Base-by-base conservation (phyloP, 2,329 filamentous ascomycete genomes). In the Rhynchosporium agropyri region DNA sequence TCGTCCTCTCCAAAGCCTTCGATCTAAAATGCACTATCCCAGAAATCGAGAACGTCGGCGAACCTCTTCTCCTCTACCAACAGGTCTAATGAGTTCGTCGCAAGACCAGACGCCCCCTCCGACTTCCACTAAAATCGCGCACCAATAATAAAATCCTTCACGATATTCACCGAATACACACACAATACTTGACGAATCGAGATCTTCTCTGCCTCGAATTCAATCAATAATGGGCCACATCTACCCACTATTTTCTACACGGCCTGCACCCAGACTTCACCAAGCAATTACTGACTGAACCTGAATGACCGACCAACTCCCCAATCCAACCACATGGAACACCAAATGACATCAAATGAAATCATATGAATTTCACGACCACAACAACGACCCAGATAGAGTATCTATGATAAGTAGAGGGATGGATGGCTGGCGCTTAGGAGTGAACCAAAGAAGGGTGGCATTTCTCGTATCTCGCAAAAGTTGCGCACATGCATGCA, bases 1-100 rank as follows among this genome's bases (percentile, higher is more conserved):
- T 99, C 72, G 95, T 99, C 63, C 84, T 99, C 29, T 97, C 94
- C 68, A 99, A 99, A 79, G 95, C 95, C 1, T 99, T 99, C 75
- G 95, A 99, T 76, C 84, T 99, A 63, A 97, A 97, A 77, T 99
- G 95, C 81, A 99, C 95, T 36, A 98, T 99, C 74, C 95, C 95
- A 54, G 95, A 99, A 78, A 98, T 99, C 77, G 94, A 97, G 79
- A 96, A 98, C 76, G 89, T 97, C 62, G 95, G 95, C 78, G 95
- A 99, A 78, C 95, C 95, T 28, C 83, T 99, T 57, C 83, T 99
- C 53, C 85, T 99, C 68, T 99, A 99, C 76, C 90, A 93, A 77
- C 87, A 85, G 53, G 73, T 74, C 58, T 69, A 70, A 62, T 55
- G 29, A 42, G 3, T 36, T 12, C 36, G 5, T 29, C n/a, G 26